Conservation (phyloP, 2,329 filamentous ascomycete genomes). For the Apiospora pterosperma region DNA sequence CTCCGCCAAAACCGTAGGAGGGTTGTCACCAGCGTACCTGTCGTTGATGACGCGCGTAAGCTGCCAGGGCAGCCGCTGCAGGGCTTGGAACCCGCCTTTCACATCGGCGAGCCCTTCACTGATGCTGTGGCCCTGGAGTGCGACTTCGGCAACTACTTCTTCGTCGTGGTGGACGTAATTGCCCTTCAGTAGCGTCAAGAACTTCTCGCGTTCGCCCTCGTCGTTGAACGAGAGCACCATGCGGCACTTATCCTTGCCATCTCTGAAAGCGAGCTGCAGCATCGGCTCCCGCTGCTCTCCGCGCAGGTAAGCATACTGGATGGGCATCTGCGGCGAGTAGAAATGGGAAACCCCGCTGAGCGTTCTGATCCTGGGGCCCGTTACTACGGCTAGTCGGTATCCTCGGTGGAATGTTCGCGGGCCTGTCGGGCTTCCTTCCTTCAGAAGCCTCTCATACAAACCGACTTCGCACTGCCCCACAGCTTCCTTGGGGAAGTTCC, state of each 20-base stretch:
- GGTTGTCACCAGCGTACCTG: conserved; percentile 58
- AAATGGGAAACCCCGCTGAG: conserved; percentile 73
- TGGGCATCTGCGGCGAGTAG: conserved; percentile 60
- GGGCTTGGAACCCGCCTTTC: conserved; percentile 44
- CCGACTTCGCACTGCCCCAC: conserved; percentile 68
- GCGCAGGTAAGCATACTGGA: conserved; percentile 75
- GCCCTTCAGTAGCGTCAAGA: conserved; percentile 73
- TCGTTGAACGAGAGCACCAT: conserved; percentile 78
- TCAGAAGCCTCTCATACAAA: conserved; percentile 69
- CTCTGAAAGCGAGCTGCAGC: conserved; percentile 68
- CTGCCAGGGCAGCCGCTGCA: conserved; percentile 60
- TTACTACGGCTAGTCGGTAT: conserved; percentile 74
- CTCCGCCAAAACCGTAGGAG: conserved; percentile 72
- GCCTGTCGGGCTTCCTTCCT: conserved; percentile 69
- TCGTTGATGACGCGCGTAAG: conserved; percentile 70
- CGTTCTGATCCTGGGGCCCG: conserved; percentile 72
- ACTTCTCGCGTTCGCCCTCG: conserved; percentile 63
- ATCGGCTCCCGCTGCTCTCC: conserved; percentile 68
- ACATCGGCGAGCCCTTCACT: conserved; percentile 48
- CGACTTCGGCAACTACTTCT: conserved; percentile 66
- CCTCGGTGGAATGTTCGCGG: conserved; percentile 72
- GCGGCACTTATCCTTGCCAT: conserved; percentile 61
- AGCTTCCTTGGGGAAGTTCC: conserved; percentile 72
- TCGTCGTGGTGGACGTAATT: conserved; percentile 67
- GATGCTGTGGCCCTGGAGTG: conserved; percentile 63